Evolutionary conservation across 2,329 filamentous ascomycete genomes (phyloP), one percentile per base, ranked within the genome.

Genomic region (Aspergillus ochraceoroseus): DNA sequence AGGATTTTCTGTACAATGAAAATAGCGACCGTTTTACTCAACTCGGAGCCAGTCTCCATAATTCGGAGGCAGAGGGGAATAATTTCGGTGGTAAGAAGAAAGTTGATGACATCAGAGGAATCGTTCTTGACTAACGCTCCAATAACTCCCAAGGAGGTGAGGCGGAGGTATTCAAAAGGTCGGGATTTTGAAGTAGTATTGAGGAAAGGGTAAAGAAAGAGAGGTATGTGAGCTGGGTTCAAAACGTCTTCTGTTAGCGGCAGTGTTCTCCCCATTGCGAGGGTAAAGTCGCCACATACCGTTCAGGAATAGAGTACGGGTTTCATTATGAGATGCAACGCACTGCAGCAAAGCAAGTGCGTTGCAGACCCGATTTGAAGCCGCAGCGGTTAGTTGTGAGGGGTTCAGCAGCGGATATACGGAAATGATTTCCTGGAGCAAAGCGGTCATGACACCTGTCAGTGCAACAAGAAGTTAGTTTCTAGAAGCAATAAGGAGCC

Each of bases 1-100:
- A 98, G 71, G 17, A 98, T 98, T 75, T 98, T 98, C 68, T 98
- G 92, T 12, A 98, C 92, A 57, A 98, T 98, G 72, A 98, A 98
- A 57, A 98, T 98, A 43, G 92, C 92, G 9, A 98, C 92, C 0
- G 92, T 98, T 74, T 98, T 98, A 74, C 88, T 95, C 46, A 98
- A 77, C 68, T 98, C 92, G 0, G 89, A 95, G 34, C 92, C 92
- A 0, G 92, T 98, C 72, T 98, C 92, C 92, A 98, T 98, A 60
- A 98, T 98, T 46, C 92, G 83, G 30, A 98, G 81, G 65, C 92
- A 98, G 8, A 98, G 79, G 7, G 92, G 92, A 43, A 98, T 98
- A 54, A 98, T 98, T 69, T 98, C 92, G 19, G 92, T 98, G 1
- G 92, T 96, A 33, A 98, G 76, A 38, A 98, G 82, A 64, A 98